phyloP scores from a whole-genome alignment of 257 asterid species.

The Eucommia ulmoides region DNA sequence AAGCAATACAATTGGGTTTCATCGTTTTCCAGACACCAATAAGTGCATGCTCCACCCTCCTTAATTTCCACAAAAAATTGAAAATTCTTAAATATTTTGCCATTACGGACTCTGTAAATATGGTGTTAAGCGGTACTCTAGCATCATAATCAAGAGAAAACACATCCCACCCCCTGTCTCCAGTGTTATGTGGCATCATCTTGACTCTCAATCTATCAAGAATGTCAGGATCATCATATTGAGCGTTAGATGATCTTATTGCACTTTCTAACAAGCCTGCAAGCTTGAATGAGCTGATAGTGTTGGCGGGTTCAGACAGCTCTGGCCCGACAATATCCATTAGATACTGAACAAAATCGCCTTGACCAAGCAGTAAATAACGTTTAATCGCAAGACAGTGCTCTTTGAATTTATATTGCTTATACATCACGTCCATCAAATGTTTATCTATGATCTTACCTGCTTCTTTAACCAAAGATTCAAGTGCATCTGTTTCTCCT shows the following conservation, averaged over 20 bases:
- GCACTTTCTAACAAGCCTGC: conserved; percentile 91
- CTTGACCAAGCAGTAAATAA: conserved; percentile 94
- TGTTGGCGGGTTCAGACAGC: conserved; percentile 90
- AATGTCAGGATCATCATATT: conserved; percentile 85
- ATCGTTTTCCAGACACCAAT: conserved; percentile 91
- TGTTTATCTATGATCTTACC: conserved; percentile 86
- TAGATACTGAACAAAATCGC: conserved; percentile 94
- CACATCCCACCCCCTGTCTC: conserved; percentile 99
- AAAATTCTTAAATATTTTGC: conserved; percentile 73
- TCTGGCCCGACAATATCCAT: conserved; percentile 97
- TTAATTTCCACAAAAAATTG: conserved; percentile 94
- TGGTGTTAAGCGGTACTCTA: conserved; percentile 73
- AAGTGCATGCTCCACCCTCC: conserved; percentile 90
- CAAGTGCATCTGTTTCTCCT: conserved; percentile 97
- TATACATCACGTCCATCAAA: conserved; percentile 79
- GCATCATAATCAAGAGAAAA: conserved; percentile 95
- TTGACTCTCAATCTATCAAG: conserved; percentile 86
- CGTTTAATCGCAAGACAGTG: conserved; percentile 98
- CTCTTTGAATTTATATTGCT: conserved; percentile 75
- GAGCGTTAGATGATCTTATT: conserved; percentile 87
- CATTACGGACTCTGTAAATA: conserved; percentile 91
- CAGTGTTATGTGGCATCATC: conserved; percentile 90
- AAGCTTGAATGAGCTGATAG: conserved; percentile 90
- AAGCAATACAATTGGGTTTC: conserved; percentile 93
- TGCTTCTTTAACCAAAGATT: conserved; percentile 77